Conservation (phyloP, 2,329 filamentous ascomycete species). For the Penicillium sp. region DNA sequence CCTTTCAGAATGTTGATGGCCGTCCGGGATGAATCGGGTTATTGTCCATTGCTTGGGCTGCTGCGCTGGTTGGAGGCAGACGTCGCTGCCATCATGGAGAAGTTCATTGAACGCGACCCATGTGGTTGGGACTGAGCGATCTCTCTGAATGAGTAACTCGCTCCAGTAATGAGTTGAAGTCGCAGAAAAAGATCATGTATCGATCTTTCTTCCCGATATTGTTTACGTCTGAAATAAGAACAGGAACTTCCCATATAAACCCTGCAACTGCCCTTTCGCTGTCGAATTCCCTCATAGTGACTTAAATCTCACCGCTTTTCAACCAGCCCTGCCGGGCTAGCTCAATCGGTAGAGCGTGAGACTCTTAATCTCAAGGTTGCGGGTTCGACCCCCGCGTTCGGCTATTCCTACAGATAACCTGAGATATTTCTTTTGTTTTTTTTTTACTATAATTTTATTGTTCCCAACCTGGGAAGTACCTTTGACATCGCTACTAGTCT, state of each 20-base stretch:
- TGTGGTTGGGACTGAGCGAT: neutral
- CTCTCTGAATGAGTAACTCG: too few relatives aligned
- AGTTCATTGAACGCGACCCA: neutral
- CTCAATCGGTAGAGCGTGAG: constrained; percentile 56
- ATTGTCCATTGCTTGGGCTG: neutral
- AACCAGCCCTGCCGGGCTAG: constrained; percentile 45
- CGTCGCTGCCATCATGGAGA: neutral
- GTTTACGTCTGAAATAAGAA: too few relatives aligned
- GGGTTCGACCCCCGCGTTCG: constrained; percentile 48
- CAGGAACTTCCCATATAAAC: too few relatives aligned
- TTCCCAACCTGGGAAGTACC: too few relatives aligned
- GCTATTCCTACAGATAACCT: constrained; percentile 28
- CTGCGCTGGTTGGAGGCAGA: neutral
- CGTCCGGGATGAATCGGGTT: neutral
- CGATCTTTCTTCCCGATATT: too few relatives aligned
- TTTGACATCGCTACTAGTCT: too few relatives aligned
- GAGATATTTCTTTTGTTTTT: constrained; percentile 5
- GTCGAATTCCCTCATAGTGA: too few relatives aligned
- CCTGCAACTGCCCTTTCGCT: too few relatives aligned
- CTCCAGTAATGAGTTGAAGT: too few relatives aligned
- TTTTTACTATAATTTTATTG: too few relatives aligned
- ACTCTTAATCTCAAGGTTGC: constrained; percentile 51
- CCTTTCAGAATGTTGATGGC: neutral
- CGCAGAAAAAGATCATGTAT: too few relatives aligned
- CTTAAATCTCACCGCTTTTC: neutral